Conservation (phyloP, 192 early-diverging fungal species). For the Backusella tarrabulga region DNA sequence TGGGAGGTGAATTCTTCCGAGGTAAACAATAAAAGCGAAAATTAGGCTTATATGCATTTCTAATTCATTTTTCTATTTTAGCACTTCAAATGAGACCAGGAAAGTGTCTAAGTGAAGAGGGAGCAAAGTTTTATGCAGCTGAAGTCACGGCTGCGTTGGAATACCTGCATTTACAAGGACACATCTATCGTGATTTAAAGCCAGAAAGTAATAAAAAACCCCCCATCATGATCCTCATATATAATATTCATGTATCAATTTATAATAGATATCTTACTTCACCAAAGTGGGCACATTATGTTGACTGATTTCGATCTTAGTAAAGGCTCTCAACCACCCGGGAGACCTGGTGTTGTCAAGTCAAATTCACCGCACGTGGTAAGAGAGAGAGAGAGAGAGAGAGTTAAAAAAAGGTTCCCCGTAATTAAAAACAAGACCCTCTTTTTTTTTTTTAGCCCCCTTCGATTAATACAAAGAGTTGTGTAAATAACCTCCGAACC, state of each 20-base stretch:
- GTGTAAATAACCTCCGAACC: slow-evolving; percentile 85
- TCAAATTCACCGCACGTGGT: slow-evolving; percentile 57
- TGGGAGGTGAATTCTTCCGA: slow-evolving; percentile 87
- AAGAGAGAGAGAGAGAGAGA: slow-evolving; percentile 1
- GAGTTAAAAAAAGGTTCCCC: no score
- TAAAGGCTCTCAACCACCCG: slow-evolving; percentile 86
- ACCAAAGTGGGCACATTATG: slow-evolving; percentile 97
- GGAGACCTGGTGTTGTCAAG: slow-evolving; percentile 69
- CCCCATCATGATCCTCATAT: no score
- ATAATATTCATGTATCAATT: no score
- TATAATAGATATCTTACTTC: slow-evolving; percentile 77
- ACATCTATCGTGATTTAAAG: slow-evolving; percentile 97
- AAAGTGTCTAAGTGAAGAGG: slow-evolving; percentile 87
- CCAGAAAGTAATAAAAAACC: slow-evolving; percentile 79
- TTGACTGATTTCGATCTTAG: slow-evolving; percentile 98
- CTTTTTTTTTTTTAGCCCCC: slow-evolving; percentile 44
- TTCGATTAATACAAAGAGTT: slow-evolving; percentile 85
- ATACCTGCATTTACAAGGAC: slow-evolving; percentile 95
- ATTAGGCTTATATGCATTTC: not conserved
- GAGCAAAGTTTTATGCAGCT: slow-evolving; percentile 96
- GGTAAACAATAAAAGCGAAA: slow-evolving; percentile 28
- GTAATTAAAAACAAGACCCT: no score
- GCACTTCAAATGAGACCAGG: slow-evolving; percentile 86
- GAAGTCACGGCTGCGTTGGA: slow-evolving; percentile 95
- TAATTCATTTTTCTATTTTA: slow-evolving; percentile 12